Percentiles rank a stretch among this genome's conserved stretches.
phyloP scores from a whole-genome alignment of 106 monocot genomes.

The Platanthera guangdongensis region DNA sequence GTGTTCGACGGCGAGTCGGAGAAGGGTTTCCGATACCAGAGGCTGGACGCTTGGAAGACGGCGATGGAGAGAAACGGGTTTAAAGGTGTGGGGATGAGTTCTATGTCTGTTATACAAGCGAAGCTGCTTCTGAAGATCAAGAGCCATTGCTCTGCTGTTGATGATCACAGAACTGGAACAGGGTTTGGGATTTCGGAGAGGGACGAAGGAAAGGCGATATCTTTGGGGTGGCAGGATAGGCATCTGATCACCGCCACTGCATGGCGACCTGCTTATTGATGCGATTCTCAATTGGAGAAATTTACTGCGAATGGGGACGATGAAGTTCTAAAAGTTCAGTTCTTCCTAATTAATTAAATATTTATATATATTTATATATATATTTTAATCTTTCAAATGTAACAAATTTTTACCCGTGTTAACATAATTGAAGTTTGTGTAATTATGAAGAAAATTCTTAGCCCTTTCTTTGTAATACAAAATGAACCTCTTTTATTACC shows the following conservation, averaged over 20 bases:
- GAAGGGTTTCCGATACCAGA: conserved; percentile 6
- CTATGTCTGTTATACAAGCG: conserved; percentile 45
- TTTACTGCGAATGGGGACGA: no score
- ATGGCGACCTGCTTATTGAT: conserved; percentile 16
- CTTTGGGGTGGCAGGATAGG: conserved; percentile 31
- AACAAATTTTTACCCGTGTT: background rate
- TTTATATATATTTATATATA: background rate
- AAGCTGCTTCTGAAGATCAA: conserved; percentile 54
- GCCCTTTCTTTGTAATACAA: background rate
- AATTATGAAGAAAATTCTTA: background rate
- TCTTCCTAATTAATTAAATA: background rate
- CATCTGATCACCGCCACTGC: conserved; percentile 27
- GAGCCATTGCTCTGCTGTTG: conserved; percentile 19
- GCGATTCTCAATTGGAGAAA: background rate
- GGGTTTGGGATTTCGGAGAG: conserved; percentile 28
- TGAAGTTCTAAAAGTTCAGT: background rate
- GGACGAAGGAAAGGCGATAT: conserved; percentile 28
- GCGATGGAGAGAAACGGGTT: conserved; percentile 28
- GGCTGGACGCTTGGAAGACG: conserved; percentile 27
- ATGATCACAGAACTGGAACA: conserved; percentile 10
- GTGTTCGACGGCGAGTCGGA: background rate
- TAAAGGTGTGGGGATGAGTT: conserved; percentile 29
- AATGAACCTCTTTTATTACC: background rate
- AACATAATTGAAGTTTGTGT: background rate
- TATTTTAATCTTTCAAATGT: background rate